Percentiles rank a stretch among this genome's conserved stretches.
These are phyloP conservation scores for Termitomyces sp. DNA, from an alignment of 768 basidiomycete genomes.

Conservation along the genomic window DNA sequence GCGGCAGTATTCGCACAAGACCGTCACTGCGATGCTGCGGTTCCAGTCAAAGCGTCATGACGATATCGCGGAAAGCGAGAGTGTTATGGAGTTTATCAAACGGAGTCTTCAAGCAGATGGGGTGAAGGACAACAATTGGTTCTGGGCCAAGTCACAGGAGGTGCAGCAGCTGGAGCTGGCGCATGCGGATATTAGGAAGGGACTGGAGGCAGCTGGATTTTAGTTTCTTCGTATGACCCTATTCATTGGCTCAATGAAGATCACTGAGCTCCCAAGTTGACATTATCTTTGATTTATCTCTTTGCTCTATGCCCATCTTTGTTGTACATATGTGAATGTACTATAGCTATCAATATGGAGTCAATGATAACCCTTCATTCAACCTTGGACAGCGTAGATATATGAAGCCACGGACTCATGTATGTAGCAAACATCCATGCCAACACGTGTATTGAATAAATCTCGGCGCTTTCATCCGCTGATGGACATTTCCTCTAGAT, in stretches of 20 bases:
- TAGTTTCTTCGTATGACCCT: slow-evolving; percentile 18
- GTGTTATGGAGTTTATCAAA: slow-evolving; percentile 42
- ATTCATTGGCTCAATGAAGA: background rate
- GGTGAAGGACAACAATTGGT: slow-evolving; percentile 42
- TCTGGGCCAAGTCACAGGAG: slow-evolving; percentile 56
- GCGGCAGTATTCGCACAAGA: slow-evolving; percentile 52
- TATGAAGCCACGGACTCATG: background rate
- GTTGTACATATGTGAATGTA: background rate
- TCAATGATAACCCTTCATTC: background rate
- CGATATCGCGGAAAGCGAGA: slow-evolving; percentile 38
- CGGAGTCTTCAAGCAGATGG: slow-evolving; percentile 35
- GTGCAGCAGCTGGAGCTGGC: slow-evolving; percentile 53
- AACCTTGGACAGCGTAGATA: background rate
- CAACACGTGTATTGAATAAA: background rate
- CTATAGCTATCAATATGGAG: background rate
- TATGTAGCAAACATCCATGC: background rate
- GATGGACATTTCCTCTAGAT: background rate
- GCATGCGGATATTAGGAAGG: slow-evolving; percentile 61
- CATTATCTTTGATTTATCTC: background rate
- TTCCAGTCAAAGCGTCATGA: slow-evolving; percentile 57
- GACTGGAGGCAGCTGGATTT: slow-evolving; percentile 66
- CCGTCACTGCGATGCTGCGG: slow-evolving; percentile 48
- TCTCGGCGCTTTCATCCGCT: background rate
- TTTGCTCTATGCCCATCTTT: background rate
- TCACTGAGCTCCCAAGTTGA: background rate